Percentiles rank a stretch among this genome's conserved stretches.
phyloP scores from a whole-genome alignment of 2,329 filamentous ascomycete species.

The Penicillium sp. region DNA sequence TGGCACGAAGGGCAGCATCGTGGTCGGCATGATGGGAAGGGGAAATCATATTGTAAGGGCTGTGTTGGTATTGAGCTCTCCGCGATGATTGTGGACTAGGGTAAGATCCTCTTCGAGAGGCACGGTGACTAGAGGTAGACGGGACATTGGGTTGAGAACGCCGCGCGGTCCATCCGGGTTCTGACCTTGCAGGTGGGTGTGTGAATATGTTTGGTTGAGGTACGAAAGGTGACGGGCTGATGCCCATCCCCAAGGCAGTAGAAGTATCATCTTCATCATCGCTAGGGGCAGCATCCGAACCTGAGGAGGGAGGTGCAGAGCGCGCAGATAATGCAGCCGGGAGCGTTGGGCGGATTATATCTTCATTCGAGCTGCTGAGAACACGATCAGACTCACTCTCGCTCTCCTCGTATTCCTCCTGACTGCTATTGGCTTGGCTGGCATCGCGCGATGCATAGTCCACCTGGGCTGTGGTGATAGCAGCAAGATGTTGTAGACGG shows the following conservation, averaged over 20 bases:
- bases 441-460: constrained; percentile 38
- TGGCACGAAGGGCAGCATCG: constrained; percentile 83
- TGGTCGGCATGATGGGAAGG: constrained; percentile 76
- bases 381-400: constrained; percentile 77
- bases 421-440: constrained; percentile 58
- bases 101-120: constrained; percentile 34
- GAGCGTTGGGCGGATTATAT: constrained; percentile 32
- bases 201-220: constrained; percentile 90
- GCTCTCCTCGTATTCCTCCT: constrained; percentile 90
- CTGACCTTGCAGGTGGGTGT: constrained; percentile 59
- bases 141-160: constrained; percentile 44
- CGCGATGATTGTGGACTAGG: constrained; percentile 27
- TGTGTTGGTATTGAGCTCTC: constrained; percentile 40
- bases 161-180: constrained; percentile 35
- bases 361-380: constrained; percentile 57
- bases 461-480: constrained; percentile 34
- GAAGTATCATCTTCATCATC: constrained; percentile 66
- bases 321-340: constrained; percentile 20
- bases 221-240: constrained; percentile 54
- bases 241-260: constrained; percentile 64
- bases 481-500: constrained; percentile 29
- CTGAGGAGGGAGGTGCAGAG: constrained; percentile 18
- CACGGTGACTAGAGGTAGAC: constrained; percentile 29
- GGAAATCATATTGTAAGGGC: constrained; percentile 59
- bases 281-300: constrained; percentile 31